Evolutionary conservation across 1,284 basidiomycete genomes (phyloP), one percentile per base, ranked within the genome.

Genomic region (Ustilago shanxiensis): DNA sequence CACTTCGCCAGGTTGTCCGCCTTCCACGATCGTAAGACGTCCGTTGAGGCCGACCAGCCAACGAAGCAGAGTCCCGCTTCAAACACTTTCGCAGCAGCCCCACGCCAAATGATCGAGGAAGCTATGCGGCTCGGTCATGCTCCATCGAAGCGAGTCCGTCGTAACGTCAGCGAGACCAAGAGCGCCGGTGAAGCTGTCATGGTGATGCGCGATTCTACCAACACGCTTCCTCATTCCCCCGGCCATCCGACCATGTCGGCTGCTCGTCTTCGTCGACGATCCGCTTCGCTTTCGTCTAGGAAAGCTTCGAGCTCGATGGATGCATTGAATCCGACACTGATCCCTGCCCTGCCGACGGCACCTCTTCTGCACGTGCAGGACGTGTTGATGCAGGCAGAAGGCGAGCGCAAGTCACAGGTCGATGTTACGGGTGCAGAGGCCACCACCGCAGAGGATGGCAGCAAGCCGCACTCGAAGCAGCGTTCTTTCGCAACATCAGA

Each of bases 401-500:
- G 16, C 22, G 44, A 7, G 22, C 7, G 44, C 44, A 45, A 45
- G 22, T 45, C n/a, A 20, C 44, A 45, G 20, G 26, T 16, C 3
- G 16, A 45, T 3, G 56, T n/a, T 9, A n/a, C 20, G 16, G 44
- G 5, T 16, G 56, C 18, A 22, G 20, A 47, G 20, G 44, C 41
- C 8, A 8, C 16, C 7, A 9, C 8, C 16, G 45, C 35, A 16
- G 45, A 55, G 29, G 50, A 28, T 14, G 54, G 49, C 47, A 55
- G n/a, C 49, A 66, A 57, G 24, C 56, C 62, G 55, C 51, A 28
- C 14, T 45, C 60, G 9, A 63, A 64, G 60, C 54, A 51, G 28
- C 70, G 66, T 22, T 66, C 65, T 11, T 78, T 65, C 39, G 72
- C 76, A 2, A 80, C 78, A 2, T 72, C 70, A 6, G 79, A 80